Percentiles rank a stretch among this genome's conserved stretches.
These are phyloP conservation scores for Ramaria rubella DNA, from an alignment of 768 basidiomycete genomes.

Conservation along the genomic window DNA sequence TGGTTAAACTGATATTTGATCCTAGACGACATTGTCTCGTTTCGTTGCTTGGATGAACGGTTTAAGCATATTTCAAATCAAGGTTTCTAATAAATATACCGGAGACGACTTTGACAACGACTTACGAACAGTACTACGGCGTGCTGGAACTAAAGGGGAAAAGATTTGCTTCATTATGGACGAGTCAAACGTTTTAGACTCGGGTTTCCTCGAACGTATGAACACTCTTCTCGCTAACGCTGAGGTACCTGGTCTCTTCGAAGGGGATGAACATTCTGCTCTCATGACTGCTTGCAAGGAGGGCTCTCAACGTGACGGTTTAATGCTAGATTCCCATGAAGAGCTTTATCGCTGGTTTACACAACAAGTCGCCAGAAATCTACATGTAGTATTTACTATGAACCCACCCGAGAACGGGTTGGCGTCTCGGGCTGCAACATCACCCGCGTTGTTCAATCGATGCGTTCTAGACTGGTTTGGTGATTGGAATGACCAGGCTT, in stretches of 20 bases:
- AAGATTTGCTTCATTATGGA: conserved; percentile 99
- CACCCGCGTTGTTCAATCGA: conserved; percentile 97
- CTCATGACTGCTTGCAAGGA: conserved; percentile 99
- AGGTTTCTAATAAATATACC: conserved; percentile 98
- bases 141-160: conserved; percentile 96
- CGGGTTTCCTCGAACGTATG: conserved; percentile 99
- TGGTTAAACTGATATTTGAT: conserved; percentile 15
- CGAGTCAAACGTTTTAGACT: conserved; percentile 98
- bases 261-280: conserved; percentile 97
- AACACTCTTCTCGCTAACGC: conserved; percentile 98
- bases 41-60: conserved; percentile 99
- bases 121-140: conserved; percentile 86
- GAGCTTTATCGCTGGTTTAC: conserved; percentile 99
- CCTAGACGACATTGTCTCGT: conserved; percentile 89
- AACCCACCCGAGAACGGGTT: conserved; percentile 95
- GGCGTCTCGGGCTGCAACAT: conserved; percentile 92
- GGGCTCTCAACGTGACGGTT: conserved; percentile 95
- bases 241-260: conserved; percentile 99
- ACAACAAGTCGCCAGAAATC: conserved; percentile 93
- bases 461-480: conserved; percentile 99
- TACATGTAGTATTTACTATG: conserved; percentile 99
- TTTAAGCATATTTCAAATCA: conserved; percentile 98
- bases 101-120: conserved; percentile 99
- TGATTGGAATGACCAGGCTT: conserved; percentile 98
- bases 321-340: conserved; percentile 97